phyloP scores from a whole-genome alignment of 305 asterid species.

The Fraxinus paxiana region DNA sequence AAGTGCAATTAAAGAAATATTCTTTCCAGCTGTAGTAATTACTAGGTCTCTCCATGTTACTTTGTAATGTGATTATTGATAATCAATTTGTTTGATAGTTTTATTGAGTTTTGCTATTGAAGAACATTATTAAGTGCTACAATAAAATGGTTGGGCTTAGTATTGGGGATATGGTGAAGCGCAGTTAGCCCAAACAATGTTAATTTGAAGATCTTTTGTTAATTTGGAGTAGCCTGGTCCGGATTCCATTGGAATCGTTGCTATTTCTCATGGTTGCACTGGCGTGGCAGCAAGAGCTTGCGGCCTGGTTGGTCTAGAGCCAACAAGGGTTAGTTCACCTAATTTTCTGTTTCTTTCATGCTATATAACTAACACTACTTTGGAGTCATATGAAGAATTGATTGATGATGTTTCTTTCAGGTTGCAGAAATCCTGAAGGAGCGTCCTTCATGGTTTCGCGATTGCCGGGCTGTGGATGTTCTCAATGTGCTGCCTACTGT shows the following conservation, averaged over 20 bases:
- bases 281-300: constrained; percentile 99
- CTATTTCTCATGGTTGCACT: constrained; percentile 98
- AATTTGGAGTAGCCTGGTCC: constrained; percentile 89
- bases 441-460: constrained; percentile 1
- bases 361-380: constrained; percentile 1
- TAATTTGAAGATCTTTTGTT: constrained; percentile 7
- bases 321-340: constrained; percentile 64
- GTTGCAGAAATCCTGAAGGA: constrained; percentile 84
- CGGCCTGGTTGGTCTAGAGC: constrained; percentile 96
- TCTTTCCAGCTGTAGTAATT: background rate
- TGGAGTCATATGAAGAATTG: background rate
- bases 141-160: background rate
- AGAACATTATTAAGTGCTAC: background rate
- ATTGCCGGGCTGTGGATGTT: constrained; percentile 52
- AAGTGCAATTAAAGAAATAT: background rate
- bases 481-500: constrained; percentile 85
- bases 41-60: background rate
- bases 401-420: constrained; percentile 36
- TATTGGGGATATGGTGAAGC: background rate
- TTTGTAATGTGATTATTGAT: background rate
- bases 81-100: background rate
- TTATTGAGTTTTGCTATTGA: background rate
- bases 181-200: constrained; percentile 2
- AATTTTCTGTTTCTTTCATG: background rate
- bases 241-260: constrained; percentile 99